phyloP scores from a whole-genome alignment of 768 basidiomycete genomes.

The Cubamyces lactineus region DNA sequence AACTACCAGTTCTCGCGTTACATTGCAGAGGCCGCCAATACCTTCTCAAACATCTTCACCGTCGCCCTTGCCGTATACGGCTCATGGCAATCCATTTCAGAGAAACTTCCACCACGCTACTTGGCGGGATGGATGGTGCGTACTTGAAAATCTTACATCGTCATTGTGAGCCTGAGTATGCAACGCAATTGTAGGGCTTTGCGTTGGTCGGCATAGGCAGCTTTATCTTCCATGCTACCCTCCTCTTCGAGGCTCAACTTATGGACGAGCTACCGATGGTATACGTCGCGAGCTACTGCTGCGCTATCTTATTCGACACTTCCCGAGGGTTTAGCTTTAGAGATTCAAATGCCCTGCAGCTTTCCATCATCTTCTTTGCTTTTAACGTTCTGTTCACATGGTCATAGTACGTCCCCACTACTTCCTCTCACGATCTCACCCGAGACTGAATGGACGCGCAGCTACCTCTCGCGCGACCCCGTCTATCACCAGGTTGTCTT shows the following conservation, averaged over 20 bases:
- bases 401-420: slow-evolving; percentile 63
- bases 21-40: slow-evolving; percentile 77
- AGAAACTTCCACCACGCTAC: slow-evolving; percentile 43
- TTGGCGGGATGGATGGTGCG: slow-evolving; percentile 37
- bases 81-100: slow-evolving; percentile 30
- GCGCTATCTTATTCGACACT: slow-evolving; percentile 64
- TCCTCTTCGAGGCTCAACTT: slow-evolving; percentile 75
- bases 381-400: slow-evolving; percentile 69
- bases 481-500: slow-evolving; percentile 82
- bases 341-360: slow-evolving; percentile 43
- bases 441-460: slow-evolving; percentile 32
- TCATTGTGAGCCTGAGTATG: background rate
- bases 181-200: slow-evolving; percentile 51
- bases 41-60: slow-evolving; percentile 62
- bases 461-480: slow-evolving; percentile 70
- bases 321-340: slow-evolving; percentile 51
- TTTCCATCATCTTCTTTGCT: slow-evolving; percentile 39
- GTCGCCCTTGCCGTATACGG: slow-evolving; percentile 49
- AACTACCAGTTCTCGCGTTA: slow-evolving; percentile 82
- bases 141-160: background rate
- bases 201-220: slow-evolving; percentile 76
- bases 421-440: background rate
- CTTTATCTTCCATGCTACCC: slow-evolving; percentile 77
- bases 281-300: slow-evolving; percentile 63
- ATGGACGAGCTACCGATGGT: slow-evolving; percentile 87